Base-by-base conservation (phyloP, 768 basidiomycete species). In the Kwoniella sp. region DNA sequence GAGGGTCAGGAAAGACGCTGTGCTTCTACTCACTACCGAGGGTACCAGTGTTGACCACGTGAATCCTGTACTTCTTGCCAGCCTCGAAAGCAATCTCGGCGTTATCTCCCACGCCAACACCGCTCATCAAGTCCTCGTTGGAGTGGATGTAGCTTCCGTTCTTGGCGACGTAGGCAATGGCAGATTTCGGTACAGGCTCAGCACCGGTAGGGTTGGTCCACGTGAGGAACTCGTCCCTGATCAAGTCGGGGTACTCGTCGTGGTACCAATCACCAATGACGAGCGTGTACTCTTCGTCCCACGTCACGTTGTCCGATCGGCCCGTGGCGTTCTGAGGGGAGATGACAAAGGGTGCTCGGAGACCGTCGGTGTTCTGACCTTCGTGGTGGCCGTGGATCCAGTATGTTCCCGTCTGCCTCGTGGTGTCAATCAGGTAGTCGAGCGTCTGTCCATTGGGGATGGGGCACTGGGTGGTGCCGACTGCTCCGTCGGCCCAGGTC, bases 201-300 rank as follows among this genome's bases (percentile, higher is more conserved):
- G 87, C 87, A 25, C 92, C 93, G 22, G 85, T 86, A 0, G 93
- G 93, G 78, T 95, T 90, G 55, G 63, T 73, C 70, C 72, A 76
- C 75, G 80, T 88, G 76, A 93, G 81, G 80, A 91, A 93, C 28
- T 85, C 79, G 26, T 87, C 77, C 13, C 50, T 53, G 58, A 90
- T 55, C 37, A 95, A 85, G 11, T 81, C 83, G 0, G 80, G 55
- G 64, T 92, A 90, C 75, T 91, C 83, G 4, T 87, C 76, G 76
- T 96, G 92, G 76, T 96, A 97, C 94, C 95, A 98, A 79, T 97
- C 94, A 4, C 87, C 86, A 0, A 97, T 83, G 64, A 93, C 76
- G 69, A 98, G 83, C 22, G 90, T 94, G 82, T 87, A 93, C 71
- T 97, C 95, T 28, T 89, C 91, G 79, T 97, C 93, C 79, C 96